phyloP scores from a whole-genome alignment of 2,329 filamentous ascomycete genomes.

The Botrytis paeoniae region DNA sequence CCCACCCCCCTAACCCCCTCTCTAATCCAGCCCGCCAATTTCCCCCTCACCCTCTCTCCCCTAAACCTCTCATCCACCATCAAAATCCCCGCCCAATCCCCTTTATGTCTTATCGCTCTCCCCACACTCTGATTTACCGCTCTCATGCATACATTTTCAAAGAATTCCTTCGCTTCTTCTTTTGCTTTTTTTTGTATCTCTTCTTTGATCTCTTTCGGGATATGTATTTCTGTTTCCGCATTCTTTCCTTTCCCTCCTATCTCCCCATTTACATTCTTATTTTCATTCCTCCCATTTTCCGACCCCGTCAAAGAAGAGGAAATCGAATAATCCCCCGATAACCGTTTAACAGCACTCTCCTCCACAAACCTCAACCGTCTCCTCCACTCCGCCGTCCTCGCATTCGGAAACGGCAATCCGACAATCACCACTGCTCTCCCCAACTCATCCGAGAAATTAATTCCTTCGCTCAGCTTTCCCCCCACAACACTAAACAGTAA shows the following conservation, averaged over 20 bases:
- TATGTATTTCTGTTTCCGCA: background rate
- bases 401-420: constrained; percentile 89
- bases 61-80: constrained; percentile 79
- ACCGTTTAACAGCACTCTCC: constrained; percentile 44
- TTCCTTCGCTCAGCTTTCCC: constrained; percentile 93
- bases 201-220: constrained; percentile 24
- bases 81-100: constrained; percentile 87
- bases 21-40: constrained; percentile 87
- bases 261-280: too few species aligned
- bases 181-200: constrained; percentile 45
- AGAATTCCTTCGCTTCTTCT: constrained; percentile 70
- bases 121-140: constrained; percentile 97
- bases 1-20: constrained; percentile 58
- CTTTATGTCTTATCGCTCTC: constrained; percentile 80
- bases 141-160: constrained; percentile 94
- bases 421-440: constrained; percentile 90
- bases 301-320: too few species aligned
- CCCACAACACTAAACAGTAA: constrained; percentile 88
- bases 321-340: too few species aligned
- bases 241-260: too few species aligned
- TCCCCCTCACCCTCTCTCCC: constrained; percentile 67
- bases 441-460: constrained; percentile 92
- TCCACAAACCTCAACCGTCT: constrained; percentile 88
- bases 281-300: background rate
- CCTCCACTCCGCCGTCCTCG: constrained; percentile 86